Conservation (phyloP, 768 basidiomycete genomes). For the Neoboletus magnificus region DNA sequence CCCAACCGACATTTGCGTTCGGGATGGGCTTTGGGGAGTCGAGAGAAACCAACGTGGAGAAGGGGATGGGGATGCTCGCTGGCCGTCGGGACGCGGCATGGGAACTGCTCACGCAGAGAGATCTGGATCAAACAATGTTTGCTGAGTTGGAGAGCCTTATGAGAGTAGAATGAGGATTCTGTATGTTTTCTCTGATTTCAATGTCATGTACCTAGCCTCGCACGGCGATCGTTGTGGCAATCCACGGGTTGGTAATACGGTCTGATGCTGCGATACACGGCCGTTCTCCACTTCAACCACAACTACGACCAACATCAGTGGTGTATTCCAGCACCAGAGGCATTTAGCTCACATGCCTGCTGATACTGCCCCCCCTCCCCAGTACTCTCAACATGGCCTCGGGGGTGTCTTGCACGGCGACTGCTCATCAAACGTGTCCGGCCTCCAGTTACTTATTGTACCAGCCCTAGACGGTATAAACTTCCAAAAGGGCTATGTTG, state of each 20-base stretch:
- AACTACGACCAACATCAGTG: slow-evolving; percentile 3
- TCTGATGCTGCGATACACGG: background rate
- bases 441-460: slow-evolving; percentile 69
- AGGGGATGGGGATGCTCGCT: slow-evolving; percentile 71
- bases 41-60: slow-evolving; percentile 61
- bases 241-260: slow-evolving; percentile 1
- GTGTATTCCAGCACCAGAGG: background rate
- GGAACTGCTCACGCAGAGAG: slow-evolving; percentile 68
- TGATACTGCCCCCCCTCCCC: slow-evolving; percentile 55
- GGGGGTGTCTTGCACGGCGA: slow-evolving; percentile 19
- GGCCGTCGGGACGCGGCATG: slow-evolving; percentile 68
- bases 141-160: slow-evolving; percentile 76
- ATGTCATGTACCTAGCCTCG: slow-evolving; percentile 5
- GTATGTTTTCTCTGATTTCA: slow-evolving; percentile 5
- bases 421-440: slow-evolving; percentile 18
- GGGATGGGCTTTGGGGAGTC: slow-evolving; percentile 85
- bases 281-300: background rate
- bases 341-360: slow-evolving; percentile 23
- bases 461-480: slow-evolving; percentile 66
- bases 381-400: slow-evolving; percentile 51
- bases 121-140: slow-evolving; percentile 73
- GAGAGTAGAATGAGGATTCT: slow-evolving; percentile 49
- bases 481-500: slow-evolving; percentile 85
- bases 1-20: slow-evolving; percentile 63
- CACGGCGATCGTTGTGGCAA: slow-evolving; percentile 9